A percentile compares a stretch with the other conserved stretches of the same genome.
Conservation (phyloP, 139 green algal genomes). For the Coccomyxa sp. region DNA sequence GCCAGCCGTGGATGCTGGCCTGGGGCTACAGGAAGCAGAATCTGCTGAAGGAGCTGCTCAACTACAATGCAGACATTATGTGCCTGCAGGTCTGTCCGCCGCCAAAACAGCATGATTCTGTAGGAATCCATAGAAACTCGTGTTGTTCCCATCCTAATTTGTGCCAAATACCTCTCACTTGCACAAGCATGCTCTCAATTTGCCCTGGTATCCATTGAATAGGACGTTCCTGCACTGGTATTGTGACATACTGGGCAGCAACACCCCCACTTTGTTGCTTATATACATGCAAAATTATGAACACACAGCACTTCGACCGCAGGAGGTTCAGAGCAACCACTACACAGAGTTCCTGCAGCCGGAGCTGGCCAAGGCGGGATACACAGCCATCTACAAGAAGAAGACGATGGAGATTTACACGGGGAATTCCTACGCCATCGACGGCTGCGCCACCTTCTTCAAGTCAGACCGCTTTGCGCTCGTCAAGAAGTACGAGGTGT, state of each 20-base stretch:
- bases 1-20: constrained; percentile 82
- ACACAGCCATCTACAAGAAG: constrained; percentile 97
- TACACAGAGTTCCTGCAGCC: constrained; percentile 49
- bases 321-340: constrained; percentile 6
- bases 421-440: constrained; percentile 77
- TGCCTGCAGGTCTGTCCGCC: constrained; percentile 77
- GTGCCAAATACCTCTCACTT: background rate
- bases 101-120: no score
- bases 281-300: no score
- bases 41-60: constrained; percentile 88
- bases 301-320: background rate
- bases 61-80: constrained; percentile 89
- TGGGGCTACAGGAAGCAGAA: constrained; percentile 93
- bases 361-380: constrained; percentile 84
- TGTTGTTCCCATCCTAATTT: no score
- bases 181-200: background rate
- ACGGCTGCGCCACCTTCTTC: constrained; percentile 99
- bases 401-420: constrained; percentile 94
- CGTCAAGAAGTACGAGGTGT: constrained; percentile 97
- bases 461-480: constrained; percentile 80
- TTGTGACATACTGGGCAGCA: no score
- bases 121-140: no score
- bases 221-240: no score
- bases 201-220: background rate
- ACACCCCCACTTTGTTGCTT: no score